Evolutionary conservation across 805 yeast genomes (phyloP), one percentile per base, ranked within the genome.

Genomic region (Pichia insulana): DNA sequence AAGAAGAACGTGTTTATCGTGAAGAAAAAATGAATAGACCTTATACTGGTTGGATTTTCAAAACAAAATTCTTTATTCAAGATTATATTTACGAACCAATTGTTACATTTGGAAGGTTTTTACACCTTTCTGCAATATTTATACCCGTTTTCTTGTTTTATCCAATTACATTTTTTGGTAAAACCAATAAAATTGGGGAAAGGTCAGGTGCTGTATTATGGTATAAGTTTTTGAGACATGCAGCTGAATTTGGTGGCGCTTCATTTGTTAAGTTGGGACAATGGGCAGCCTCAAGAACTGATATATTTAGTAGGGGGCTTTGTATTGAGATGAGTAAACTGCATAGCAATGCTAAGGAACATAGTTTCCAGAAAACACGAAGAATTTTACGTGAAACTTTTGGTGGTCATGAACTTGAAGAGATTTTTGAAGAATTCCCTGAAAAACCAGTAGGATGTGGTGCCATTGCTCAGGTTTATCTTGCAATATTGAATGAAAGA

Each of bases 201-300:
- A 68, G 80, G 28, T 55, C 70, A 3, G 96, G 96, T 0, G 74
- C 84, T 2, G 52, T 71, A 16, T 33, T 77, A 17, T 90, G 97
- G 96, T 89, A 74, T 61, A 62, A 63, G 41, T 62, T 77, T 37
- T 63, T 90, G 17, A 70, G 86, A 38, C 61, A 73, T 57, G 65
- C 82, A 1, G 76, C 92, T 44, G 96, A 90, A 60, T 48, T 67
- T 15, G 96, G 96, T 0, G 98, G 98, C 1, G 95, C 97, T 3
- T 82, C 96, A 3, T 92, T 83, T 58, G 79, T 83, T 43, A 83
- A 86, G 61, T 71, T 92, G 44, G 98, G 97, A 3, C 99, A 92
- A 65, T 92, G 99, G 99, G 98, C 98, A 0, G 97, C 97, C 2
- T 83, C 96, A 10, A 74, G 99, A 61, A 85, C 95, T 0, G 99